phyloP scores from a whole-genome alignment of 2,329 filamentous ascomycete genomes.

The Phaeosphaeria sp. region DNA sequence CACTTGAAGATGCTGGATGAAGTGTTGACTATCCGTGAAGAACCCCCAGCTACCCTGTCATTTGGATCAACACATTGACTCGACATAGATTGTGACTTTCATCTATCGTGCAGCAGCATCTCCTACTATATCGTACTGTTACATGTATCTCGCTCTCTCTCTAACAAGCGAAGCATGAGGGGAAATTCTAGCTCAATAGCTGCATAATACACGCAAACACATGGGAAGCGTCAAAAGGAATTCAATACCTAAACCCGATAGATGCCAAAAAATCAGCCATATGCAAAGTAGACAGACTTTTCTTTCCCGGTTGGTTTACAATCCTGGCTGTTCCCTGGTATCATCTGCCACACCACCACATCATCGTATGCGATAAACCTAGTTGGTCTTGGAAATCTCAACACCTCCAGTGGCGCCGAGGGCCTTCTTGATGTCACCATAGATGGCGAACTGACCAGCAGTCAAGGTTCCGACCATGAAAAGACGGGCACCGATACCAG shows the following conservation, averaged over 20 bases:
- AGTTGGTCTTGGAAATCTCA: slow-evolving; percentile 39
- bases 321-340: slow-evolving; percentile 37
- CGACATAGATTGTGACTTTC: slow-evolving; percentile 22
- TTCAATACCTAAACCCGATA: slow-evolving; percentile 6
- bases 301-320: slow-evolving; percentile 20
- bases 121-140: slow-evolving; percentile 39
- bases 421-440: slow-evolving; percentile 59
- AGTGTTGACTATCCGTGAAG: not conserved
- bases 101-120: slow-evolving; percentile 40
- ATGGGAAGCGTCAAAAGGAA: slow-evolving; percentile 26
- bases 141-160: slow-evolving; percentile 27
- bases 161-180: slow-evolving; percentile 17
- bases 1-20: not conserved
- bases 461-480: slow-evolving; percentile 71
- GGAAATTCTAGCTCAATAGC: slow-evolving; percentile 35
- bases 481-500: slow-evolving; percentile 80
- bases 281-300: slow-evolving; percentile 43
- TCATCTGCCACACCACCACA: slow-evolving; percentile 20
- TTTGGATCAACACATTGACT: not conserved
- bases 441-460: slow-evolving; percentile 80
- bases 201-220: slow-evolving; percentile 37
- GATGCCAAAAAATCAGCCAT: slow-evolving; percentile 27
- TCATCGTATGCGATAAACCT: slow-evolving; percentile 6
- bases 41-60: not conserved
- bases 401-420: slow-evolving; percentile 74